Base-by-base conservation (phyloP, 2,329 filamentous ascomycete genomes). In the Calonectria montana region DNA sequence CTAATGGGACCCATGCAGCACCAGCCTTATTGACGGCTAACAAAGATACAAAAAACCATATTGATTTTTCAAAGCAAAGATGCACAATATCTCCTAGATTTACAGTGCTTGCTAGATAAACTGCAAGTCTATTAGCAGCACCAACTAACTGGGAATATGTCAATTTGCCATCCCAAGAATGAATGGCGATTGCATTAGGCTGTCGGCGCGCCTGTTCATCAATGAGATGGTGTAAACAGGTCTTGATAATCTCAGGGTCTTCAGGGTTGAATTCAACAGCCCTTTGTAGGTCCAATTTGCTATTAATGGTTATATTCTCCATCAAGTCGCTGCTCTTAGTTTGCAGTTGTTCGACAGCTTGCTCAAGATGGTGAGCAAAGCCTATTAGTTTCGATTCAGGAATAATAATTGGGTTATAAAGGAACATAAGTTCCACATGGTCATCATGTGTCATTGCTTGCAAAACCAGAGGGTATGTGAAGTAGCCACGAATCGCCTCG, bases 1-100 rank as follows among this genome's bases (percentile, higher is more conserved):
- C 78, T 16, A 80, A 27, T 0, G 78, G 77, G 12, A 80, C 63
- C 18, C 77, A 71, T 0, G 70, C 65, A 13, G 77, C 79, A 1
- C 79, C 79, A 2, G 77, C 72, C 13, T 79, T 78, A 8, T 77
- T 31, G 6, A 80, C 73, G 10, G 76, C 77, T 2, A 80, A 69
- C 63, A 80, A 74, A 0, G 77, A 64, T 13, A 80, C 70, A 3
- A 76, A 39, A 2, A 75, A 65, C 77, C 77, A 76, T 3, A 72
- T 47, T 10, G 77, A 77, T 12, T 77, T 80, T 12, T 80, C 76
- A 73, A 77, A 74, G 15, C 76, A 77, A 37, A 75, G 75, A 6
- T 68, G 71, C 1, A 78, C 76, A n/a, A 75, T 37, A 0, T 37
- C 59, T 0, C 74, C 21, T 9, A 61, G 5, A 2, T 31, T 10